These are phyloP conservation scores for Fragaria iinumae DNA, from an alignment of 306 rosid species.

Conservation along the genomic window DNA sequence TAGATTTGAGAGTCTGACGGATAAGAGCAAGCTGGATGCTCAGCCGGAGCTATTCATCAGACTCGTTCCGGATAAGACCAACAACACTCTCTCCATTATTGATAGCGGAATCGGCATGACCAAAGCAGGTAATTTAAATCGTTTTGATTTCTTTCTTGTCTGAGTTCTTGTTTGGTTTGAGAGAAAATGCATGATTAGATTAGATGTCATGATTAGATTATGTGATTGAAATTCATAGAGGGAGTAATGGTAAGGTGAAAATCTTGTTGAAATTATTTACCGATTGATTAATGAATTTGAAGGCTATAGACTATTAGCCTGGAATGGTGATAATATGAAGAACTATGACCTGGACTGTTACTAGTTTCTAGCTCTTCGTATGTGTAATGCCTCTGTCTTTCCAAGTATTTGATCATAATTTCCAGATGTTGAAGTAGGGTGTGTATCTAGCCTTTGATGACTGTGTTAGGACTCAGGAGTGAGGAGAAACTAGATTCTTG, in stretches of 20 bases:
- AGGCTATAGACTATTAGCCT: too few relatives aligned
- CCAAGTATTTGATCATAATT: too few relatives aligned
- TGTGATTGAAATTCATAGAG: neutral
- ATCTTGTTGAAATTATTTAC: neutral
- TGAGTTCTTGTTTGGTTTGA: neutral
- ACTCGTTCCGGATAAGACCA: slow-evolving; percentile 58
- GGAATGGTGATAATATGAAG: too few relatives aligned
- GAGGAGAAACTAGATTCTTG: too few relatives aligned
- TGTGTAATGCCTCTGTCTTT: too few relatives aligned
- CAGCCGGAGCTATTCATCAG: slow-evolving; percentile 73
- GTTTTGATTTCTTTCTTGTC: accelerated
- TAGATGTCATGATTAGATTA: too few relatives aligned
- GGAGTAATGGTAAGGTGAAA: neutral
- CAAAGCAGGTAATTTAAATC: slow-evolving; percentile 47
- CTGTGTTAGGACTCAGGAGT: too few relatives aligned
- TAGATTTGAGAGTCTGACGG: slow-evolving; percentile 53
- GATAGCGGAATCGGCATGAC: slow-evolving; percentile 78
- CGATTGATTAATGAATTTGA: too few relatives aligned
- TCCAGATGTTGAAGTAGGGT: accelerated
- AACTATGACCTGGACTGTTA: too few relatives aligned
- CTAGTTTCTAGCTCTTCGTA: too few relatives aligned
- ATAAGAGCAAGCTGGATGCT: slow-evolving; percentile 60
- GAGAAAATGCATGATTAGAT: too few relatives aligned
- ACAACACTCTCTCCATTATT: slow-evolving; percentile 57
- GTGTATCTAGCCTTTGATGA: too few relatives aligned